Evolutionary conservation across 202 grass and related monocot species (phyloP).

Genomic region (Setaria italica): DNA sequence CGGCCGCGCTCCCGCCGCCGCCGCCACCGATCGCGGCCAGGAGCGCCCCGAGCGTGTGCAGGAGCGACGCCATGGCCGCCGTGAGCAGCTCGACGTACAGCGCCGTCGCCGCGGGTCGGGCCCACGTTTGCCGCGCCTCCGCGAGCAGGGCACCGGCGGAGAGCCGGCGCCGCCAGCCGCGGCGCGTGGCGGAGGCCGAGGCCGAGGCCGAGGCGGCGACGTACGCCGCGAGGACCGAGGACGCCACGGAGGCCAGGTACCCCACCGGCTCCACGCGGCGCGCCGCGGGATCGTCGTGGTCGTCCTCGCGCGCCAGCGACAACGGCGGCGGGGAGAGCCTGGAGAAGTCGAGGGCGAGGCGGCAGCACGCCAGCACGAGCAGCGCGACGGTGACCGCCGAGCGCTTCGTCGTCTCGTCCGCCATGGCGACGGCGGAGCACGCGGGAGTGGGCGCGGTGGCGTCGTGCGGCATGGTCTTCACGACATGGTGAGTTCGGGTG

Average conservation of each 20-base stretch:
- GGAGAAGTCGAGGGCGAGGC: conserved; percentile 25
- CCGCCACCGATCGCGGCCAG: not conserved
- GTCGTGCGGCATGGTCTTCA: not conserved
- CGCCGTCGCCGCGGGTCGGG: conserved; percentile 36
- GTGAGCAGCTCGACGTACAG: conserved; percentile 56
- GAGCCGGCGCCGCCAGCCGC: not conserved
- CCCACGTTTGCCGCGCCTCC: conserved; percentile 40
- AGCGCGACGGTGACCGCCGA: conserved; percentile 31
- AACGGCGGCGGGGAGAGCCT: not conserved
- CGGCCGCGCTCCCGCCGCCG: not conserved
- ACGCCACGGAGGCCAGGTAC: conserved; percentile 30
- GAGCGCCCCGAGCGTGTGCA: conserved; percentile 44
- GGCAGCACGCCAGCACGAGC: conserved; percentile 43
- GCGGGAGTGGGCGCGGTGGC: not conserved
- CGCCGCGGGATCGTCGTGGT: not conserved
- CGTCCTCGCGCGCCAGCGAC: not conserved
- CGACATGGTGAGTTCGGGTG: not conserved
- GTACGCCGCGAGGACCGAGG: conserved; percentile 37
- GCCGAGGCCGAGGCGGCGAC: conserved; percentile 23
- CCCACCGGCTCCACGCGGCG: conserved; percentile 24
- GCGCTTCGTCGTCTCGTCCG: not conserved
- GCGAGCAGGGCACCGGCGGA: not conserved
- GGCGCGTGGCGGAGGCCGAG: conserved; percentile 6
- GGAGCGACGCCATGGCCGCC: conserved; percentile 43
- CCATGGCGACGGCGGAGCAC: not conserved